These are phyloP conservation scores for Lactarius trivialis DNA, from an alignment of 768 basidiomycete species.

Conservation along the genomic window DNA sequence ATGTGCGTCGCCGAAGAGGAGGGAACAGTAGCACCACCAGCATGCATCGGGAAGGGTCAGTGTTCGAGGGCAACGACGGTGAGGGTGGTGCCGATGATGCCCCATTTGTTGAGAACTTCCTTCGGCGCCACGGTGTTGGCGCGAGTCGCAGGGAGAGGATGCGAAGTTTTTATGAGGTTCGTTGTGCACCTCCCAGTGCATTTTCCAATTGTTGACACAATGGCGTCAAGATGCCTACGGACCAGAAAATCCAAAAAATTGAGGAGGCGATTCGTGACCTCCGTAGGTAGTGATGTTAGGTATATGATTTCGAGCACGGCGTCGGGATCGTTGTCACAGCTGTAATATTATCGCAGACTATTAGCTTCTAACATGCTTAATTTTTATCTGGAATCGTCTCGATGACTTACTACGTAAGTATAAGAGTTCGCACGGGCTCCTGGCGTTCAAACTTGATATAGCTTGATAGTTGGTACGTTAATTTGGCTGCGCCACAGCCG, in stretches of 20 bases:
- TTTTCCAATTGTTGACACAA: neutral
- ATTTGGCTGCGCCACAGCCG: neutral
- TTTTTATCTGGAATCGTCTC: neutral
- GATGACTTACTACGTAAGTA: too few species aligned
- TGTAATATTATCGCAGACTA: neutral
- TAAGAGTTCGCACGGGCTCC: conserved; percentile 10
- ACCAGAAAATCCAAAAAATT: conserved; percentile 48
- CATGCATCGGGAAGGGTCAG: conserved; percentile 11
- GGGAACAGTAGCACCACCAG: conserved; percentile 18
- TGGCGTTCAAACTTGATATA: too few species aligned
- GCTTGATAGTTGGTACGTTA: too few species aligned
- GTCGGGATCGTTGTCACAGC: neutral
- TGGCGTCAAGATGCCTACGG: conserved; percentile 43
- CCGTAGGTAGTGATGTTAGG: conserved; percentile 21
- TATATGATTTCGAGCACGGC: neutral
- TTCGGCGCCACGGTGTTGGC: conserved; percentile 35
- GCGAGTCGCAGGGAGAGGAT: conserved; percentile 38
- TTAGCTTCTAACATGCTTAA: neutral
- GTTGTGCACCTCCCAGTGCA: conserved; percentile 16
- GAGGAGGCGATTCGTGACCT: conserved; percentile 42
- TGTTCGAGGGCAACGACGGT: neutral
- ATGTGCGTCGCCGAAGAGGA: conserved; percentile 3
- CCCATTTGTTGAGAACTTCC: conserved; percentile 43
- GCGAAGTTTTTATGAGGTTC: conserved; percentile 47
- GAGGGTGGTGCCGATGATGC: conserved; percentile 22